Evolutionary conservation across 306 rosid species (phyloP).

Genomic region (Alnus glutinosa): DNA sequence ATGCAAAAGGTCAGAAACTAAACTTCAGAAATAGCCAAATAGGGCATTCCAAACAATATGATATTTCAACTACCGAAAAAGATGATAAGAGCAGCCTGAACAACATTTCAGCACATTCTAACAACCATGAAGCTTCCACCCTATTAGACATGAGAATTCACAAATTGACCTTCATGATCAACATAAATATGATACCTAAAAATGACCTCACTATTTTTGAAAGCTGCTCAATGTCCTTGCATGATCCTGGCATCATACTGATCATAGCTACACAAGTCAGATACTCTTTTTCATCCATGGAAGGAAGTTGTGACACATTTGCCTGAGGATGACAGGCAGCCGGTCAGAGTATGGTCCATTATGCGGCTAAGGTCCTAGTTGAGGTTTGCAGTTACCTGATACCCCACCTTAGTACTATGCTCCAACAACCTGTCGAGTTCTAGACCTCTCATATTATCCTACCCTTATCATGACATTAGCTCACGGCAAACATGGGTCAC

Average conservation of each 20-base stretch:
- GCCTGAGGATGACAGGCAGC: not conserved
- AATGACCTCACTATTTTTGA: not conserved
- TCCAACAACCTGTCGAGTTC: not conserved
- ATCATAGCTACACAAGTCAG: not conserved
- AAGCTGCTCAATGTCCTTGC: not conserved
- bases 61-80: not conserved
- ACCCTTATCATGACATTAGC: not conserved
- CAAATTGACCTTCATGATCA: not conserved
- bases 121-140: not conserved
- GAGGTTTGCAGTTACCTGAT: not conserved
- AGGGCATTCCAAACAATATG: not conserved
- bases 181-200: not conserved
- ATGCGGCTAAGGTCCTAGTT: not conserved
- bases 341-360: not conserved
- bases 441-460: not conserved
- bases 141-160: not conserved
- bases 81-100: not conserved
- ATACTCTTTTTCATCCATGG: not conserved
- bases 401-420: not conserved
- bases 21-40: not conserved
- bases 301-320: not conserved
- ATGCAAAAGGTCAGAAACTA: not conserved
- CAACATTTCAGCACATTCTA: not conserved
- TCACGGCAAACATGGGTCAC: not conserved
- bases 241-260: not conserved